Base-by-base conservation (phyloP, 257 asterid genomes). In the Jacaranda mimosifolia region DNA sequence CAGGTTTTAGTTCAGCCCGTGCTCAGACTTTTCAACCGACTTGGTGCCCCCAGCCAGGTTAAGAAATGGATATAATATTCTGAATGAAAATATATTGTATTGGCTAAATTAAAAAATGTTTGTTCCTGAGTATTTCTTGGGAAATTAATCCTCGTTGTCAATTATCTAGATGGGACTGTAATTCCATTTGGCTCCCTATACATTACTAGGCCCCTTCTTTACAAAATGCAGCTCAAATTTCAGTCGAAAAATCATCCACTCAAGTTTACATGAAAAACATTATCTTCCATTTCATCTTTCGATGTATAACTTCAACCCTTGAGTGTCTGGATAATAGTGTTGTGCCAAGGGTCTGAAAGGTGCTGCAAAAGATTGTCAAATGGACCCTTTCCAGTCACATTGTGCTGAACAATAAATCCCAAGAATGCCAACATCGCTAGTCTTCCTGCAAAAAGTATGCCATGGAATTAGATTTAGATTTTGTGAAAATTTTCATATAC, bases 391-490 rank as follows among this genome's bases (percentile, higher is more conserved):
- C 99, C 99, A 0, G 98, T 92, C 36, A 91, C 97, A 75, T 95
- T 95, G 92, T 95, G 92, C 90, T 95, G 99, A 60, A 96, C 86
- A 2, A 96, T 43, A 38, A 93, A 93, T 72, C 94, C 98, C 86
- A 96, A 88, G 89, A 96, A 95, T 53, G 98, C 97, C 86, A 93
- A 83, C 99, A 93, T 95, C 26, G 98, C 99, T 76, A 91, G 83
- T 85, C 98, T 93, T 78, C 99, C 98, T 95, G 93, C 81, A 84
- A 76, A 52, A 9, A 4, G 14, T 26, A 26, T 26, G 3, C 11
- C 11, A 46, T 46, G 3, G 52, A 46, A 46, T 46, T 46, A 3
- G 11, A 46, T 9, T 7, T 11, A 4, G 14, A 10, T 46, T 10
- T 46, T 46, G 3, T 4, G 14, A 26, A 26, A 26, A 0, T 26